Percentiles rank a stretch among this genome's conserved stretches.
These are phyloP conservation scores for Curvularia eragrostidis DNA, from an alignment of 2,329 filamentous ascomycete genomes.

Conservation along the genomic window DNA sequence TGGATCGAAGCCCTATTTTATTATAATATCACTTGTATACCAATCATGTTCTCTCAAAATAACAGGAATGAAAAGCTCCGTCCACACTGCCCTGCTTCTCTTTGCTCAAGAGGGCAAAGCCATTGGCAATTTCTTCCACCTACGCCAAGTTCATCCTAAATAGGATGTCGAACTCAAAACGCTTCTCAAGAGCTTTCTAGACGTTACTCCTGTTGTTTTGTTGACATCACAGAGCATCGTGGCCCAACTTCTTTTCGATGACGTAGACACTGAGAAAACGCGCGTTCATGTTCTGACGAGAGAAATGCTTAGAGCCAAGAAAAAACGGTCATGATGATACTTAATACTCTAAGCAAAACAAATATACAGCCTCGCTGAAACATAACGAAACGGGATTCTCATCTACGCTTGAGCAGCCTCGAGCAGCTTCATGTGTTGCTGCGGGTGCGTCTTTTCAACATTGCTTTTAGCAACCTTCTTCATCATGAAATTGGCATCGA, in stretches of 20 bases:
- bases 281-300: too few species aligned
- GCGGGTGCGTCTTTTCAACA: conserved; percentile 51
- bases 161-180: background rate
- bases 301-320: too few species aligned
- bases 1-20: too few species aligned
- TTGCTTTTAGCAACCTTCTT: conserved; percentile 53
- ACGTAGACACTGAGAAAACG: too few species aligned
- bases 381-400: background rate
- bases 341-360: background rate
- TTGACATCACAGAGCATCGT: background rate
- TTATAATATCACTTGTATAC: too few species aligned
- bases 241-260: too few species aligned
- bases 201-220: background rate
- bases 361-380: too few species aligned
- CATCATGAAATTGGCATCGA: conserved; percentile 53
- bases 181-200: background rate
- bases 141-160: background rate
- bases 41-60: too few species aligned
- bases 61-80: background rate
- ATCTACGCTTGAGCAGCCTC: conserved; percentile 37
- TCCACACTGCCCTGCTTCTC: background rate
- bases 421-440: conserved; percentile 47
- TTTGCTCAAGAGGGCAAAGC: background rate
- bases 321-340: too few species aligned
- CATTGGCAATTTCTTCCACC: background rate